Conservation (phyloP, 495 filamentous ascomycete genomes). For the Penicillium samsonianum region DNA sequence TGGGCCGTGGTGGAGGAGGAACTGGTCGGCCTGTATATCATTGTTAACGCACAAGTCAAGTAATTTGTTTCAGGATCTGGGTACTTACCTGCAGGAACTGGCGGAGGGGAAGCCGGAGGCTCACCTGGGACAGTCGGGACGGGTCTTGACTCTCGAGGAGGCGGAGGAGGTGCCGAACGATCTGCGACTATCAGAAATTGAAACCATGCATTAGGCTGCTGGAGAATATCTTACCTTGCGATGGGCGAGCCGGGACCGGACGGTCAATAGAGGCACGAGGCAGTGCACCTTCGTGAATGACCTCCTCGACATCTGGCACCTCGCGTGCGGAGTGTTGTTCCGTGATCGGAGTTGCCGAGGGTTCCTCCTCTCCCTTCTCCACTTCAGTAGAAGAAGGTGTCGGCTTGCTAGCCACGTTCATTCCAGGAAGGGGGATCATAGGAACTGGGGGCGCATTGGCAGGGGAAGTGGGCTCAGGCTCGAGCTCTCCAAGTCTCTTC, state of each 20-base stretch:
- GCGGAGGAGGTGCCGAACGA: conserved; percentile 35
- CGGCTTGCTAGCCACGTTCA: conserved; percentile 52
- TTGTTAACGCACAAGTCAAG: conserved; percentile 23
- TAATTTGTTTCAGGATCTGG: background rate
- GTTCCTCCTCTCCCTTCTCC: conserved; percentile 48
- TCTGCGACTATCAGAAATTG: conserved; percentile 21
- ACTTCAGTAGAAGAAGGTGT: conserved; percentile 38
- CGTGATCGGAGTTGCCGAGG: conserved; percentile 35
- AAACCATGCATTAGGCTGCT: background rate
- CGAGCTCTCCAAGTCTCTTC: conserved; percentile 59
- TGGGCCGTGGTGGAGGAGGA: conserved; percentile 50
- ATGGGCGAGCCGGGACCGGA: conserved; percentile 44
- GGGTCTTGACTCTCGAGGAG: conserved; percentile 36
- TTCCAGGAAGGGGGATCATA: conserved; percentile 74
- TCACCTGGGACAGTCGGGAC: conserved; percentile 60
- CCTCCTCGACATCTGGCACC: conserved; percentile 64
- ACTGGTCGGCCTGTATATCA: conserved; percentile 56
- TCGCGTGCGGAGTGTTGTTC: conserved; percentile 52
- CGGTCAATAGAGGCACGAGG: conserved; percentile 49
- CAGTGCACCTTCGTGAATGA: conserved; percentile 44
- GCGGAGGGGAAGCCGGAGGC: conserved; percentile 67
- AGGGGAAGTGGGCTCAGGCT: conserved; percentile 54
- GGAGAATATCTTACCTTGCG: conserved; percentile 51
- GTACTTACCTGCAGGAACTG: conserved; percentile 68
- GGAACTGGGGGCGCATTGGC: conserved; percentile 68